Base-by-base conservation (phyloP, 2,329 filamentous ascomycete species). In the Pezicula rhizophila region DNA sequence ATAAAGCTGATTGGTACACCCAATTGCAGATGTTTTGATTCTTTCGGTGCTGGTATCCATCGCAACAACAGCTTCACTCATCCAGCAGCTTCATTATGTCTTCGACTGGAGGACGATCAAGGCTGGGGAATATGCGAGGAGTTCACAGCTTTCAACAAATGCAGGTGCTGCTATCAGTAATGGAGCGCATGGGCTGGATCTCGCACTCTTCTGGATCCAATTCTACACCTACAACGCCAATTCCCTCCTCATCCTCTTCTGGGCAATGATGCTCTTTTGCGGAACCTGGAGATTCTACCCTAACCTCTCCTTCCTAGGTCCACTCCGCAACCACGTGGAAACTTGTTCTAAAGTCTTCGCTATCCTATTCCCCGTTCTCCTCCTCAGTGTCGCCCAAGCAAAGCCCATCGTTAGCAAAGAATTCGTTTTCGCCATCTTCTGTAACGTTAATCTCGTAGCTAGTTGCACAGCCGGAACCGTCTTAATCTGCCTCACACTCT, bases 181-280 rank as follows among this genome's bases (percentile, higher is more conserved):
- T 28, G 31, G 35, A 14, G 8, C 44, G 5, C 48, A 47, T 23
- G 48, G 48, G 15, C 26, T 46, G 4, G 48, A 50, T 31, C 25
- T 47, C n/a, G 48, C 38, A 11, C 45, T 50, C 14, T 50, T 50
- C 31, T 50, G 48, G 48, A 50, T 50, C 20, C 48, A 50, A 18
- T 50, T 42, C 31, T 20, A 45, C 20, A 34, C 39, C 5, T 50
- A 50, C 31, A 50, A 50, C 25, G 40, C 39, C 25, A 42, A 50
- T 38, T n/a, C 48, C 15, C 35, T 50, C 14, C 23, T 50, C n/a
- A 39, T 50, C 12, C 48, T 50, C 14, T 50, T 50, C 37, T 50
- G 48, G 48, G 44, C 45, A 25, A 42, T 42, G 28, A n/a, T 26
- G 8, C 38, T 47, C 26, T 37, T 42, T 35, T 33, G 18, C 17